Evolutionary conservation across 148 eudicot genomes (phyloP).

Genomic region (Rhododendron simsii): DNA sequence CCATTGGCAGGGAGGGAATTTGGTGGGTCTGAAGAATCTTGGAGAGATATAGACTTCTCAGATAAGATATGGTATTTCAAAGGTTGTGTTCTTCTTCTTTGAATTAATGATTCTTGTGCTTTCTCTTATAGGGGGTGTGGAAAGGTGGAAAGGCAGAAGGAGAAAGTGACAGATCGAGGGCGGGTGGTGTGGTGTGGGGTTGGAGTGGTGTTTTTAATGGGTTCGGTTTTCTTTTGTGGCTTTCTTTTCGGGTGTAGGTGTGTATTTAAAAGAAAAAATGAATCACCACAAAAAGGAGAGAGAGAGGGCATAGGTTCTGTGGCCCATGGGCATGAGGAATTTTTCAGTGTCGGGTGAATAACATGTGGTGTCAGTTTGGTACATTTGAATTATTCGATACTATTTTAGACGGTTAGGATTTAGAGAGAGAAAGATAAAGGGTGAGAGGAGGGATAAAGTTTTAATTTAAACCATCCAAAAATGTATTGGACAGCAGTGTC

Average conservation of each 20-base stretch:
- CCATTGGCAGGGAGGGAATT: background rate
- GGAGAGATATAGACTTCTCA: background rate
- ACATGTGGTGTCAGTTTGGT: fast-evolving
- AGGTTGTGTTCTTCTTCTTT: background rate
- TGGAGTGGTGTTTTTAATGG: background rate
- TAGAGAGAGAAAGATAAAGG: too few relatives aligned
- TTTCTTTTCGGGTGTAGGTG: background rate
- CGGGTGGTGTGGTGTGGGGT: background rate
- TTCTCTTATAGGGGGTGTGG: background rate
- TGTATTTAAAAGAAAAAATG: background rate
- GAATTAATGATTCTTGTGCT: background rate
- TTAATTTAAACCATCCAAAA: fast-evolving
- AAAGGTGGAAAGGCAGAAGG: background rate
- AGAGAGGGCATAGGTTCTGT: background rate
- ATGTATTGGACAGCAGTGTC: fast-evolving
- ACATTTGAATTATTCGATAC: fast-evolving
- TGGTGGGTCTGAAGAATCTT: background rate
- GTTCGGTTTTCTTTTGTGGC: background rate
- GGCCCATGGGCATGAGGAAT: background rate
- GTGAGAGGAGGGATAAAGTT: too few relatives aligned
- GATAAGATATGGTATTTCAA: background rate
- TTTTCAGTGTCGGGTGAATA: too few relatives aligned
- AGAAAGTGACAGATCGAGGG: background rate
- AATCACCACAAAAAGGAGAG: background rate
- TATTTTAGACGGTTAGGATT: fast-evolving